Evolutionary conservation across 306 rosid species (phyloP).

Genomic region (Malus orientalis): DNA sequence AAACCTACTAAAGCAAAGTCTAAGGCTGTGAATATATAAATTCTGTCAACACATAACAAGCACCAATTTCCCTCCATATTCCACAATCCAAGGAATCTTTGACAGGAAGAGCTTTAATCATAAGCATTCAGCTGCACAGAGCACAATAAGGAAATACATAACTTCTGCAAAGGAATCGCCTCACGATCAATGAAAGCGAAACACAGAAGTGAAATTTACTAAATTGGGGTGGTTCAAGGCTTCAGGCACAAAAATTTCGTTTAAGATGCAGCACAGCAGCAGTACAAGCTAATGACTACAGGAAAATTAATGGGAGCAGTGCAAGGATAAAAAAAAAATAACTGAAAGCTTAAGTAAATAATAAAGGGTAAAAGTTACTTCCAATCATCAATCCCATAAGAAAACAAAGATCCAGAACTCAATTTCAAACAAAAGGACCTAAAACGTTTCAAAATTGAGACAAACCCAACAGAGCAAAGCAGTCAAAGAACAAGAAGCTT

Average conservation of each 20-base stretch:
- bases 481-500: too few species aligned
- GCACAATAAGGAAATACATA: not conserved
- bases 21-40: not conserved
- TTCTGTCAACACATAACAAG: not conserved
- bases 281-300: not conserved
- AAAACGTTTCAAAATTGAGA: not conserved
- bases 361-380: not conserved
- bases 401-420: not conserved
- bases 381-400: not conserved
- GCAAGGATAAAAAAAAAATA: not conserved
- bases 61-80: too few species aligned
- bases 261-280: not conserved
- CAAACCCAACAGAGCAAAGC: not conserved
- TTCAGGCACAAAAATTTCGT: not conserved
- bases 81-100: not conserved
- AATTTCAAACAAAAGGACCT: conserved; percentile 1
- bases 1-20: not conserved
- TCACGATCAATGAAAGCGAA: not conserved
- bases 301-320: not conserved
- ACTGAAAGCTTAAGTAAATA: not conserved
- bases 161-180: not conserved
- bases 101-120: not conserved
- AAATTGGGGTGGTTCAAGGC: not conserved
- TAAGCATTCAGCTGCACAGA: not conserved
- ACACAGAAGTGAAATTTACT: not conserved